A percentile compares a stretch with the other conserved stretches of the same genome.
phyloP scores from a whole-genome alignment of 1,284 basidiomycete species.

The Somion occarium region DNA sequence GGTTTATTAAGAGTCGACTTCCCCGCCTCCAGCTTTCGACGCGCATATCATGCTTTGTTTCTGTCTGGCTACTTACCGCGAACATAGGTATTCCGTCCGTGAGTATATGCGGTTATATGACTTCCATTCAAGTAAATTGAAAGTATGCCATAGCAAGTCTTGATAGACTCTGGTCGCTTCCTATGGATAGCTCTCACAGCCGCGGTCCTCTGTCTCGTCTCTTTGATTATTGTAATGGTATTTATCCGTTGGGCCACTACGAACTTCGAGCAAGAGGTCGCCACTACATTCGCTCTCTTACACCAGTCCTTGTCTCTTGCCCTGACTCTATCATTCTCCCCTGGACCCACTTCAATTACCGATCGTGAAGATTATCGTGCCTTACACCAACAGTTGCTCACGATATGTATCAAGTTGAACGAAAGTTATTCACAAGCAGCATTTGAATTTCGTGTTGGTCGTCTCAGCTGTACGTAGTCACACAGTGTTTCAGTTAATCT shows the following conservation, averaged over 20 bases:
- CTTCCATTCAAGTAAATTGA: background rate
- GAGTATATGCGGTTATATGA: conserved; percentile 12
- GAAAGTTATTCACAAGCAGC: conserved; percentile 41
- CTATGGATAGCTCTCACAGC: conserved; percentile 40
- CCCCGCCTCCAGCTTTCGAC: conserved; percentile 40
- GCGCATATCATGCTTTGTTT: conserved; percentile 43
- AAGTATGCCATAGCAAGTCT: conserved; percentile 24
- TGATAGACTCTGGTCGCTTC: conserved; percentile 30
- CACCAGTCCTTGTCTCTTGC: conserved; percentile 31
- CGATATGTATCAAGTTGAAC: conserved; percentile 37
- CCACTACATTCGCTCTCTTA: conserved; percentile 30
- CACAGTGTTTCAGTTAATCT: background rate
- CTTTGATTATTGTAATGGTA: conserved; percentile 35
- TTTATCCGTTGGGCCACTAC: conserved; percentile 39
- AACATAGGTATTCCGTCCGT: conserved; percentile 31
- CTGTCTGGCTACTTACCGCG: conserved; percentile 42
- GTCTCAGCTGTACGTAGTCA: conserved; percentile 35
- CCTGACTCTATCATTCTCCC: conserved; percentile 27
- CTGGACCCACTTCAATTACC: conserved; percentile 8
- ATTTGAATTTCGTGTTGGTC: conserved; percentile 43
- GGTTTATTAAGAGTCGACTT: conserved; percentile 41
- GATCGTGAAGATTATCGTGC: conserved; percentile 18
- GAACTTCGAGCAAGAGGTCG: conserved; percentile 39
- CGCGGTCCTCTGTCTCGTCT: conserved; percentile 35
- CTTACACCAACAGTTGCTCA: conserved; percentile 31